phyloP scores from a whole-genome alignment of 2,329 filamentous ascomycete species.

The Phyllosticta paracitricarpa region DNA sequence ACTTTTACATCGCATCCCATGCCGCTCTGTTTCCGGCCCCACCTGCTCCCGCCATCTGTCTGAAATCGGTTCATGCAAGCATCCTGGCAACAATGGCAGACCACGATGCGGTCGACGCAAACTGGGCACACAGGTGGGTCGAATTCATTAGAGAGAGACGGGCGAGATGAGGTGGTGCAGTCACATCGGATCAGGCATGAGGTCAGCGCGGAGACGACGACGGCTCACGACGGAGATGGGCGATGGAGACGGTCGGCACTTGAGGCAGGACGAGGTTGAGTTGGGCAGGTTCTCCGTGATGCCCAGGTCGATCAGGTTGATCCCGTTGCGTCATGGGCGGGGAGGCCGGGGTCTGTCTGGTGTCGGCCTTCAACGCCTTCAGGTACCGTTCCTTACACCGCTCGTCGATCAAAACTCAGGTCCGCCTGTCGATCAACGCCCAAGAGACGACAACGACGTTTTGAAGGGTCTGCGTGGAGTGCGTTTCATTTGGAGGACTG shows the following conservation, averaged over 20 bases:
- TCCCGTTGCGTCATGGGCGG: neutral
- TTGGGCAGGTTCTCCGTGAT: neutral
- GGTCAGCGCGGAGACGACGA: neutral
- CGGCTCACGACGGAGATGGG: neutral
- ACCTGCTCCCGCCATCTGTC: neutral
- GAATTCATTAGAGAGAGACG: neutral
- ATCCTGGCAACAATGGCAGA: neutral
- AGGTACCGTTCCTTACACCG: neutral
- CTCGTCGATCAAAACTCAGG: neutral
- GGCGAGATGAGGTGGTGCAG: neutral
- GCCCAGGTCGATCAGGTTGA: neutral
- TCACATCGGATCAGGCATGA: neutral
- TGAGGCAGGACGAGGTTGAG: neutral
- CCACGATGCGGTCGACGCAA: neutral
- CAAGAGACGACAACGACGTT: neutral
- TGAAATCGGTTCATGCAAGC: neutral
- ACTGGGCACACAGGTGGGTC: neutral
- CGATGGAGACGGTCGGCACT: neutral
- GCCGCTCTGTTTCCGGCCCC: neutral
- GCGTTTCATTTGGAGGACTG: neutral
- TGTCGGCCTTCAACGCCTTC: neutral
- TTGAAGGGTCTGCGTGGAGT: neutral
- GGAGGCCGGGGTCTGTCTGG: neutral
- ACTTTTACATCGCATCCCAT: neutral
- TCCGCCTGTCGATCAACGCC: neutral